Percentiles rank a stretch among this genome's conserved stretches.
Evolutionary conservation across 129 eudicot species (phyloP).

Genomic region (Flaveria ramosissima): DNA sequence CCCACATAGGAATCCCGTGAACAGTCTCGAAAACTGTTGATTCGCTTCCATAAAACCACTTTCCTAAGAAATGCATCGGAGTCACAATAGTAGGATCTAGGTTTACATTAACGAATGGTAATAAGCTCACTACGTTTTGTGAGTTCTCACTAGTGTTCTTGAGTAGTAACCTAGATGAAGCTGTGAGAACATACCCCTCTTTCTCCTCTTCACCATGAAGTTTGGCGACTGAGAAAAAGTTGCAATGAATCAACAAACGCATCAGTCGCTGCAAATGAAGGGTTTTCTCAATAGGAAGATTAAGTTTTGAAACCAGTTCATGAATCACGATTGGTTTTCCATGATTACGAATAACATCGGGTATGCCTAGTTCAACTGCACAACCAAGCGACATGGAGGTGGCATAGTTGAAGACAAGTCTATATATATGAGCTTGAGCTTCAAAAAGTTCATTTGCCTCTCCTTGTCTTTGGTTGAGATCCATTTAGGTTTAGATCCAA

Average conservation of each 20-base stretch:
- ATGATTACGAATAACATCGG: slow-evolving; percentile 41
- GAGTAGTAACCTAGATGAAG: slow-evolving; percentile 32
- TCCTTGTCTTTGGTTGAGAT: slow-evolving; percentile 16
- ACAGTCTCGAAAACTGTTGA: slow-evolving; percentile 33
- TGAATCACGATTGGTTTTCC: slow-evolving; percentile 36
- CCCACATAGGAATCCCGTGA: slow-evolving; percentile 34
- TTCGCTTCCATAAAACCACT: slow-evolving; percentile 30
- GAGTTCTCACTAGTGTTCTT: slow-evolving; percentile 11
- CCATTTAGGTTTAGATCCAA: slow-evolving; percentile 20
- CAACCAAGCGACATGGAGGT: slow-evolving; percentile 45
- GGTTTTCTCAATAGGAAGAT: slow-evolving; percentile 29
- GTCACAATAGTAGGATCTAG: slow-evolving; percentile 17
- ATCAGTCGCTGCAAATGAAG: slow-evolving; percentile 33
- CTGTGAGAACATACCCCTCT: slow-evolving; percentile 35
- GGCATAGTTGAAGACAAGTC: slow-evolving; percentile 28
- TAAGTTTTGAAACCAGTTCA: slow-evolving; percentile 26
- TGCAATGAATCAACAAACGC: slow-evolving; percentile 39
- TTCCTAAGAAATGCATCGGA: slow-evolving; percentile 28
- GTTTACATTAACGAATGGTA: slow-evolving; percentile 15
- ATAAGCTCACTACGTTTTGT: slow-evolving; percentile 14
- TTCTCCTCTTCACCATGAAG: slow-evolving; percentile 14
- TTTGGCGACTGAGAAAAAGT: slow-evolving; percentile 28
- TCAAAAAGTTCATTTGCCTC: slow-evolving; percentile 36
- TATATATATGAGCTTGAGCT: slow-evolving; percentile 52
- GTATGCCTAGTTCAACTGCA: slow-evolving; percentile 51